Base-by-base conservation (phyloP, 2,329 filamentous ascomycete species). In the Ambrosiella beaveri region DNA sequence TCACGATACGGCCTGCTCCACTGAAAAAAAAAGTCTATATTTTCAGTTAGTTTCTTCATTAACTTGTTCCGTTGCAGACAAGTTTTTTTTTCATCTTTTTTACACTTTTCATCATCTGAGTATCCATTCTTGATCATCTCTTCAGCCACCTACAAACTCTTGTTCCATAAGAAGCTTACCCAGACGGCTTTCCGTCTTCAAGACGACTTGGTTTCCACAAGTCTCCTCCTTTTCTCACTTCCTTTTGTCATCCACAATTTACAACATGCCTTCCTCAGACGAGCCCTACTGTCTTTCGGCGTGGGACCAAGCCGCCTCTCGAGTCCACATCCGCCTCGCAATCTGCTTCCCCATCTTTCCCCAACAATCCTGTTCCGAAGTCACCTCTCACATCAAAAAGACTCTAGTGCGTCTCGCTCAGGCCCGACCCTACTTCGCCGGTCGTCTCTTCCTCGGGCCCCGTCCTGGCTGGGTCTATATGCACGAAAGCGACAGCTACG, bases 381-480 rank as follows among this genome's bases (percentile, higher is more conserved):
- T 62, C 1, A 53, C 27, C 0, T 7, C 41, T 1, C 64, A 66
- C 13, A 57, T 68, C 3, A 49, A 51, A 17, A 54, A 52, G 7
- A 61, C 63, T 0, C 62, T 68, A 2, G 51, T 15, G 1, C 62
- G 59, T 1, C 59, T 68, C 13, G 59, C 63, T 1, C 15, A n/a
- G 0, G 57, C 62, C 11, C 64, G 65, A 5, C 66, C 67, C 1
- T 63, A 66, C 40, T 66, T 66, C 58, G 65, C 66, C 0, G 67
- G 66, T 3, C 62, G 56, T 15, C 56, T 69, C 7, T 61, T 64
- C 49, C 62, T 65, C 3, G 62, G 60, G 12, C 41, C 58, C 0
- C 59, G 58, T 7, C 61, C 59, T 11, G 63, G 64, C 12, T 60
- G 61, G 19, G 60, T 65, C 1, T 62, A 60, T 6, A 61, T 67